A percentile compares a stretch with the other conserved stretches of the same genome.
phyloP scores from a whole-genome alignment of 805 yeast genomes.

The Ogataea chonburiensis region DNA sequence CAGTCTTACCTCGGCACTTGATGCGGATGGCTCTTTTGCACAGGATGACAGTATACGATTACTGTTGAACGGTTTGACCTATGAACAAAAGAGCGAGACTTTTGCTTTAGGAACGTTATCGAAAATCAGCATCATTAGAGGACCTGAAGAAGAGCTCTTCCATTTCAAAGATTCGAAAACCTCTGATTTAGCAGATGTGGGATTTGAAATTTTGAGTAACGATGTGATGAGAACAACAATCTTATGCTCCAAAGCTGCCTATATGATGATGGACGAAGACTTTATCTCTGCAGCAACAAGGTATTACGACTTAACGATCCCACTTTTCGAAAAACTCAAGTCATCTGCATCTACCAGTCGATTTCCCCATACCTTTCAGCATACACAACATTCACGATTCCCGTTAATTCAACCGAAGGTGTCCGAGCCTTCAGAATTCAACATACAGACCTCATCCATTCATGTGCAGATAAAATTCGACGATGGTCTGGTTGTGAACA shows the following conservation, averaged over 20 bases:
- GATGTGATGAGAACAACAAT: constrained; percentile 36
- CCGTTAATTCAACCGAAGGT: no score
- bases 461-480: constrained; percentile 28
- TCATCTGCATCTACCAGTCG: not conserved
- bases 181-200: constrained; percentile 43
- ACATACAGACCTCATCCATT: constrained; percentile 42
- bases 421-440: constrained; percentile 28
- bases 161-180: constrained; percentile 30
- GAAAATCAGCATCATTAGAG: constrained; percentile 30
- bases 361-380: not conserved
- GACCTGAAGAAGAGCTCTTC: constrained; percentile 20
- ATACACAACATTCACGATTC: constrained; percentile 1
- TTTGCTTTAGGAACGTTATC: constrained; percentile 51
- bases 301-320: constrained; percentile 15
- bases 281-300: constrained; percentile 6
- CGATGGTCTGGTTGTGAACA: constrained; percentile 21
- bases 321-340: constrained; percentile 15
- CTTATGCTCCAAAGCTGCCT: constrained; percentile 44
- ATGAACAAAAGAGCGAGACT: constrained; percentile 43
- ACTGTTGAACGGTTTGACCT: constrained; percentile 31
- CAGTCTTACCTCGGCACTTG: constrained; percentile 48
- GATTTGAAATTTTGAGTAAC: constrained; percentile 47
- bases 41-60: constrained; percentile 34
- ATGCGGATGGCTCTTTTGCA: constrained; percentile 40
- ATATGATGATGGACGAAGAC: constrained; percentile 20